Evolutionary conservation across 768 basidiomycete species (phyloP).

Genomic region (Nevesoporus exiguus): DNA sequence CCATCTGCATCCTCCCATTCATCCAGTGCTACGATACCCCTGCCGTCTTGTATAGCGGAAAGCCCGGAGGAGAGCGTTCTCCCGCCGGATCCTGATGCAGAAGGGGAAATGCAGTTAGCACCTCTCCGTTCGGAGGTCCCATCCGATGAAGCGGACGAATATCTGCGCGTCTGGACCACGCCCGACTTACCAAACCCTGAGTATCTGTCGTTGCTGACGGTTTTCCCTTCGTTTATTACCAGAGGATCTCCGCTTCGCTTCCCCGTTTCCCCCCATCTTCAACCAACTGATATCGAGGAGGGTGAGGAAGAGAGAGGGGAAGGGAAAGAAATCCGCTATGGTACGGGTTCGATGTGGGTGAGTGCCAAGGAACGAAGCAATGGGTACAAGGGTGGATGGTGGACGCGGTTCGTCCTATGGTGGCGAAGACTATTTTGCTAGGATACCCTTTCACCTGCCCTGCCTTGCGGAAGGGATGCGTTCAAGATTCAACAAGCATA

Average conservation of each 20-base stretch:
- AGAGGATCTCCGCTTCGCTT: slow-evolving; percentile 73
- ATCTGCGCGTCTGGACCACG: slow-evolving; percentile 75
- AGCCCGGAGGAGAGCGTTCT: slow-evolving; percentile 41
- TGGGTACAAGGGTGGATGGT: slow-evolving; percentile 76
- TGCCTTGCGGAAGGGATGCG: slow-evolving; percentile 1
- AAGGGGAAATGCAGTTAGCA: slow-evolving; percentile 35
- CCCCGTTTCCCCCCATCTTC: slow-evolving; percentile 37
- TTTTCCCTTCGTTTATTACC: slow-evolving; percentile 79
- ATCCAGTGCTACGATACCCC: slow-evolving; percentile 33
- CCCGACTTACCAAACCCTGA: slow-evolving; percentile 80
- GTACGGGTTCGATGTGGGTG: slow-evolving; percentile 84
- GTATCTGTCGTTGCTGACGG: slow-evolving; percentile 56
- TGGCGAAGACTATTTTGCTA: slow-evolving; percentile 77
- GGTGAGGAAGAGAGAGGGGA: slow-evolving; percentile 56
- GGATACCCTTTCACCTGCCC: slow-evolving; percentile 20
- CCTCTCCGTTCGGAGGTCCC: slow-evolving; percentile 33
- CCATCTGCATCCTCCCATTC: slow-evolving; percentile 53
- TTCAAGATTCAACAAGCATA: slow-evolving; percentile 14
- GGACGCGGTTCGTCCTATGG: slow-evolving; percentile 77
- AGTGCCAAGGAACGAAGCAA: slow-evolving; percentile 55
- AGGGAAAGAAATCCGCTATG: slow-evolving; percentile 60
- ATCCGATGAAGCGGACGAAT: slow-evolving; percentile 39
- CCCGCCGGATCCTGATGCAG: slow-evolving; percentile 27
- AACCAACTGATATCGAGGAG: slow-evolving; percentile 63
- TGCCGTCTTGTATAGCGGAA: slow-evolving; percentile 31